Base-by-base conservation (phyloP, 371 early-diverging fungal genomes). In the Mortierella sp. region DNA sequence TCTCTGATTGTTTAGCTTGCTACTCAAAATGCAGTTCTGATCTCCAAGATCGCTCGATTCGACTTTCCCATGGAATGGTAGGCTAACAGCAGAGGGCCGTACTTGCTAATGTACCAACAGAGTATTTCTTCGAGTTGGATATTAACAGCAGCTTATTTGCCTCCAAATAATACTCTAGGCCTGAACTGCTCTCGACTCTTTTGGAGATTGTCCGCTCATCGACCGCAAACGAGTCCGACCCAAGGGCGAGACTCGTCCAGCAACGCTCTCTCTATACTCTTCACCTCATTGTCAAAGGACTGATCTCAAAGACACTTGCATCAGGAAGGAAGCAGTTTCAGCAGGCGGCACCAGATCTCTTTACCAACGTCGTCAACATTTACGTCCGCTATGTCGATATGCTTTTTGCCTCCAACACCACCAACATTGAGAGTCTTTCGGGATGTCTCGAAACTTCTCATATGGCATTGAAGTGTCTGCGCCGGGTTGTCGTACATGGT, bases 31-130 rank as follows among this genome's bases (percentile, higher is more conserved):
- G 93, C 95, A n/a, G 93, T 96, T 1, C 89, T 94, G 73, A 91
- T 92, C 6, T 88, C 97, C 57, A 94, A 95, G 80, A 95, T 97
- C 79, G 96, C 96, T 16, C 88, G 96, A 58, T 71, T 94, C 48
- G 97, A 97, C 88, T 96, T 90, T 86, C 97, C 97, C 16, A 84
- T 90, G 78, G 95, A 96, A 79, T 97, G 97, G 96, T 96, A 80
- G 72, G 83, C 48, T 45, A 26, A 34, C 31, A 14, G 13, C 3
- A 11, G 7, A 26, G 11, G 63, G 14, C 24, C 3, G 2, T 19
- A 28, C 11, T 21, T 63, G 72, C 50, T 21, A 57, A 24, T 70
- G 55, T 26, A 38, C 24, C 52, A 8, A 11, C 14, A 10, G 42
- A 57, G 31, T 50, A 76, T 34, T 42, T 54, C 47, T 24, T 28